Percentiles rank a stretch among this genome's conserved stretches.
Conservation (phyloP, 2,329 filamentous ascomycete genomes). For the Cephalotrichum gorgonifer region DNA sequence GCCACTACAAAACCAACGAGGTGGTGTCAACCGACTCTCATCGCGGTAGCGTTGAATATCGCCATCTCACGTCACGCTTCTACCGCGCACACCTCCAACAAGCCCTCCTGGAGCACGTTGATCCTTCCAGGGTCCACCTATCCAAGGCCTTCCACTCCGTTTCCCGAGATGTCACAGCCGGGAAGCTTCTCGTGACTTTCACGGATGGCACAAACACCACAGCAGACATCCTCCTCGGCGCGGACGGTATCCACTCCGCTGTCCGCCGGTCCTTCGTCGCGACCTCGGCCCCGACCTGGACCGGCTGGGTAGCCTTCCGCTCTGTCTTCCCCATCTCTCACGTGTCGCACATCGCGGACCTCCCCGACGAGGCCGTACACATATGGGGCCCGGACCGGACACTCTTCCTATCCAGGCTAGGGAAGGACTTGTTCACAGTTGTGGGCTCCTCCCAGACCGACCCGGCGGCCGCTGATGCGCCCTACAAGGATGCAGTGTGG, state of each 20-base stretch:
- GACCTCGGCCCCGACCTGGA: slow-evolving; percentile 25
- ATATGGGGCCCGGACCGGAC: slow-evolving; percentile 30
- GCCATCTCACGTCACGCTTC: slow-evolving; percentile 32
- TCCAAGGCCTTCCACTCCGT: slow-evolving; percentile 28
- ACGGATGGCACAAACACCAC: slow-evolving; percentile 30
- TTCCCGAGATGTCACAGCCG: slow-evolving; percentile 14
- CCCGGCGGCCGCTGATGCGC: slow-evolving; percentile 18
- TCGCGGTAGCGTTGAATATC: slow-evolving; percentile 21
- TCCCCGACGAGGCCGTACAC: slow-evolving; percentile 31
- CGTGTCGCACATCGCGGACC: slow-evolving; percentile 23
- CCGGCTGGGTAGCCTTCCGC: slow-evolving; percentile 31
- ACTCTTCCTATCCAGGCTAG: slow-evolving; percentile 31
- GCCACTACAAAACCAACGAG: slow-evolving; percentile 31
- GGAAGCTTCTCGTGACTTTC: slow-evolving; percentile 26
- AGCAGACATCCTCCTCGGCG: slow-evolving; percentile 38
- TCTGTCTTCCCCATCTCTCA: slow-evolving; percentile 30
- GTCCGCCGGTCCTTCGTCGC: slow-evolving; percentile 33
- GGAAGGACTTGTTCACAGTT: slow-evolving; percentile 28
- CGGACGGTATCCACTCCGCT: slow-evolving; percentile 41
- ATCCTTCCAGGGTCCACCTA: slow-evolving; percentile 28
- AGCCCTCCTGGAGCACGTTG: slow-evolving; percentile 33
- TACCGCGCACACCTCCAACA: slow-evolving; percentile 38
- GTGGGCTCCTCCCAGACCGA: slow-evolving; percentile 29
- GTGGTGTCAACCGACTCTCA: slow-evolving; percentile 31
- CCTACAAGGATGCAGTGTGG: slow-evolving; percentile 22